Percentiles rank a stretch among this genome's conserved stretches.
These are phyloP conservation scores for Avena eriantha DNA, from an alignment of 176 grass and related monocot genomes.

Conservation along the genomic window DNA sequence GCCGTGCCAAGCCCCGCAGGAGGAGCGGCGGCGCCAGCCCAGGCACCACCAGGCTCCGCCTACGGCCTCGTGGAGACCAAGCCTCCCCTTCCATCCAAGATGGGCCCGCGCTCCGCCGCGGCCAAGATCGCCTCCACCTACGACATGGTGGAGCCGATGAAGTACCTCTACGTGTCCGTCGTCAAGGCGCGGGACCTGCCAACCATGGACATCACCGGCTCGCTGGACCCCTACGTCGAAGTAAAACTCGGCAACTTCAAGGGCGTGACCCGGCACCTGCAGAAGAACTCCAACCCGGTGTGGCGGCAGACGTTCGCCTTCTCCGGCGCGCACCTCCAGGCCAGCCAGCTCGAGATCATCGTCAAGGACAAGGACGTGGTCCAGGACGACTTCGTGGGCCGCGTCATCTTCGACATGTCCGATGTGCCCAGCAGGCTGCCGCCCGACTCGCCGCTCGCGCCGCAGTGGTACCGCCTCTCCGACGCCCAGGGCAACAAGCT, in stretches of 20 bases:
- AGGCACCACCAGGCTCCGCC: background rate
- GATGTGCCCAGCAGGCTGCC: conserved; percentile 65
- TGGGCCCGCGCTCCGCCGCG: conserved; percentile 42
- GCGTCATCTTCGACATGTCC: conserved; percentile 55
- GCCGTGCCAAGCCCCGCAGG: conserved; percentile 44
- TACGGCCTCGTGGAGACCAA: conserved; percentile 51
- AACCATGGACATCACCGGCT: conserved; percentile 65
- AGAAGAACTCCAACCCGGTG: conserved; percentile 77
- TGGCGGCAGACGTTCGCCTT: conserved; percentile 89
- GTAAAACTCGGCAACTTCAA: conserved; percentile 82
- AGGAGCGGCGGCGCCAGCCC: background rate
- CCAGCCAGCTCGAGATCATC: conserved; percentile 60
- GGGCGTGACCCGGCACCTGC: conserved; percentile 59
- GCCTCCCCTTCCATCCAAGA: conserved; percentile 58
- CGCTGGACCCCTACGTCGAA: conserved; percentile 86
- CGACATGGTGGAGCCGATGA: conserved; percentile 76
- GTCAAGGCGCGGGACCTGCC: conserved; percentile 82
- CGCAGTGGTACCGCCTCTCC: conserved; percentile 77
- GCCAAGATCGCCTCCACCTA: conserved; percentile 82
- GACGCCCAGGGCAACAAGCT: conserved; percentile 55
- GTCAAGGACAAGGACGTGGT: conserved; percentile 79
- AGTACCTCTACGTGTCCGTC: conserved; percentile 71
- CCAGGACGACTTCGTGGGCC: conserved; percentile 76
- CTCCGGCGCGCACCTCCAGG: conserved; percentile 59
- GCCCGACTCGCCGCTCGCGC: conserved; percentile 81